These are phyloP conservation scores for Geotrichum aggregatum DNA, from an alignment of 1,139 yeast genomes.

Conservation along the genomic window DNA sequence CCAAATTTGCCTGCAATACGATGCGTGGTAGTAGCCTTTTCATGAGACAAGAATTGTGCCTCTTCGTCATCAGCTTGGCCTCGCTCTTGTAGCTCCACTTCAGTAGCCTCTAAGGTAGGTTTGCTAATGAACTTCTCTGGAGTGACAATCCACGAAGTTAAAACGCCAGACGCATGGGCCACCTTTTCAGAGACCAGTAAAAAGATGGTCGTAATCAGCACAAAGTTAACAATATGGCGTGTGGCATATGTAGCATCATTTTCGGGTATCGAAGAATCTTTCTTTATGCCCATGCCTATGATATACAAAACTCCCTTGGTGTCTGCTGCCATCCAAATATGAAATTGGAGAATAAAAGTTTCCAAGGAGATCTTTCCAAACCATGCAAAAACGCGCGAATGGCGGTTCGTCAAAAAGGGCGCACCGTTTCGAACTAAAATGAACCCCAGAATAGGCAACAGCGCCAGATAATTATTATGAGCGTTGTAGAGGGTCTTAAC, in stretches of 20 bases:
- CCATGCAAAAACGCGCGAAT: constrained; percentile 29
- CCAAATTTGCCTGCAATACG: constrained; percentile 18
- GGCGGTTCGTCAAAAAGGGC: constrained; percentile 22
- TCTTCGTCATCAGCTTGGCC: not conserved
- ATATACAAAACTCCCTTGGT: constrained; percentile 27
- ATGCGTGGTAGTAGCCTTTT: constrained; percentile 1
- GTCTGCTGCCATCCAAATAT: constrained; percentile 32
- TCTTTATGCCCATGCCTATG: constrained; percentile 19
- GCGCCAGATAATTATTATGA: constrained; percentile 24
- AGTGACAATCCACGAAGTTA: constrained; percentile 18
- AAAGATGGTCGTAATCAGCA: constrained; percentile 17
- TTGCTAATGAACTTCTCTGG: constrained; percentile 18
- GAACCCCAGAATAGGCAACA: constrained; percentile 27
- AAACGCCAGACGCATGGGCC: constrained; percentile 20
- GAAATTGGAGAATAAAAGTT: constrained; percentile 30
- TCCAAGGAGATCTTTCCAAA: constrained; percentile 30
- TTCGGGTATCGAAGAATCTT: not conserved
- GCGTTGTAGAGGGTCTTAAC: constrained; percentile 27
- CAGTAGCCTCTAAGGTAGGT: not conserved
- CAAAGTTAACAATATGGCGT: constrained; percentile 12
- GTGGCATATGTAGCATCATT: constrained; percentile 1
- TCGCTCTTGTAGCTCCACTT: constrained; percentile 1
- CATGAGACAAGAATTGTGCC: not conserved
- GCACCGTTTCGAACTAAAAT: constrained; percentile 28
- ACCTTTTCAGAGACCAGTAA: constrained; percentile 19